These are phyloP conservation scores for Barnettozyma pratensis DNA, from an alignment of 805 yeast species.

Conservation along the genomic window DNA sequence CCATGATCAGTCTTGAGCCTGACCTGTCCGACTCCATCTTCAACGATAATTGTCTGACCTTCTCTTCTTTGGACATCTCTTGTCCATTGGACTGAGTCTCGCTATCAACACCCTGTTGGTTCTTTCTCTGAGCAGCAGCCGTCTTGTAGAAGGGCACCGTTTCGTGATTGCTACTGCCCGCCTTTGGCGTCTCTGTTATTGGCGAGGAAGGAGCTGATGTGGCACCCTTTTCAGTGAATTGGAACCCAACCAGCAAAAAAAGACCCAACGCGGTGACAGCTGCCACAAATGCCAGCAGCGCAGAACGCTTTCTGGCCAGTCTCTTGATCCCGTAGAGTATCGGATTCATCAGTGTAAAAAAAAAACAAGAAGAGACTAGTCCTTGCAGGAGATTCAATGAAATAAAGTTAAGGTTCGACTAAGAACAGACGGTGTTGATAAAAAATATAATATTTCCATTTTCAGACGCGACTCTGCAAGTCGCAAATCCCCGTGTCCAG, in stretches of 20 bases:
- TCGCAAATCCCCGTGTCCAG: no score
- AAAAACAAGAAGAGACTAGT: not conserved
- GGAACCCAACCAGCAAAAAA: constrained; percentile 7
- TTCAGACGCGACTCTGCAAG: no score
- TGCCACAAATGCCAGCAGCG: constrained; percentile 7
- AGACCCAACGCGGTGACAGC: constrained; percentile 6
- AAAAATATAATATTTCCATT: no score
- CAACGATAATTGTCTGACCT: constrained; percentile 19
- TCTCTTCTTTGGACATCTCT: constrained; percentile 8
- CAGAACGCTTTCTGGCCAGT: constrained; percentile 13
- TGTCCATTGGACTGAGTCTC: not conserved
- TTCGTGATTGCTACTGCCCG: constrained; percentile 6
- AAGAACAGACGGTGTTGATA: no score
- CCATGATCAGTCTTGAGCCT: constrained; percentile 29
- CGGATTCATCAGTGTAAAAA: not conserved
- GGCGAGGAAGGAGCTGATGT: not conserved
- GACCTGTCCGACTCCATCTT: constrained; percentile 27
- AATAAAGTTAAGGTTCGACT: not conserved
- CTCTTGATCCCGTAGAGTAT: constrained; percentile 12
- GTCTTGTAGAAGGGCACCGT: constrained; percentile 25
- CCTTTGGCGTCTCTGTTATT: not conserved
- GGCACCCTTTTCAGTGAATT: not conserved
- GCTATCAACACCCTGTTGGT: not conserved
- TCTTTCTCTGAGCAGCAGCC: constrained; percentile 11
- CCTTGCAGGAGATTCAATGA: not conserved